Evolutionary conservation across 164 flowering plant genomes (phyloP).

Genomic region (Nymphaea thermarum): DNA sequence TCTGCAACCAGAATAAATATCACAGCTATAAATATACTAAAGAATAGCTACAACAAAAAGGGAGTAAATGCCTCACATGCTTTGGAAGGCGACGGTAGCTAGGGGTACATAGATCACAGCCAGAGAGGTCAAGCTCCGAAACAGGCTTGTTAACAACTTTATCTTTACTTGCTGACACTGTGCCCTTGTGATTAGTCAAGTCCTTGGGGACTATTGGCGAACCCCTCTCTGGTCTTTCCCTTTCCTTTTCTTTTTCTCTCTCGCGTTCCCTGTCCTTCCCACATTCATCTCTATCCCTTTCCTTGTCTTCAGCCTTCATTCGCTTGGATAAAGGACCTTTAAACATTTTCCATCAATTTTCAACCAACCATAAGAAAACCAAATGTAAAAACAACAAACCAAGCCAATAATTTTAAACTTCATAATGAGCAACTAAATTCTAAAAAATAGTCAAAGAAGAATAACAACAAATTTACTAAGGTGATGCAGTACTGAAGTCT

Average conservation of each 20-base stretch:
- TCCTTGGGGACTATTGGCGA: conserved; percentile 24
- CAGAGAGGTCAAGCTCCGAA: conserved; percentile 90
- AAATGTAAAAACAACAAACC: too few species aligned
- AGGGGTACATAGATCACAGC: conserved; percentile 89
- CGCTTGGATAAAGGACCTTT: conserved; percentile 37
- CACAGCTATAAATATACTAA: too few species aligned
- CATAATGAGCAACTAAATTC: too few species aligned
- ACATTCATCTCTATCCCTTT: conserved; percentile 47
- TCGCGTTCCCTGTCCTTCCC: conserved; percentile 49
- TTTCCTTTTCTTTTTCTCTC: conserved; percentile 25
- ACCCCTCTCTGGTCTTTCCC: conserved; percentile 51
- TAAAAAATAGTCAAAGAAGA: too few species aligned
- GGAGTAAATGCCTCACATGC: conserved; percentile 34
- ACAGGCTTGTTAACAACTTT: conserved; percentile 66
- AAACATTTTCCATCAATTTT: neutral
- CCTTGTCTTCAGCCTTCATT: conserved; percentile 50
- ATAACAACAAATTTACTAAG: too few species aligned
- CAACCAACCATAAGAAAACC: too few species aligned
- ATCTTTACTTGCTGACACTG: conserved; percentile 44
- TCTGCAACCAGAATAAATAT: neutral
- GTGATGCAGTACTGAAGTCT: too few species aligned
- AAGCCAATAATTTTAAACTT: too few species aligned
- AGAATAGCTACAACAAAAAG: too few species aligned
- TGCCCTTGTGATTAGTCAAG: conserved; percentile 26
- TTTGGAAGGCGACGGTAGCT: conserved; percentile 92